Evolutionary conservation across 2,329 filamentous ascomycete species (phyloP), one percentile per base, ranked within the genome.

Genomic region (Chaetomiaceae sp.): DNA sequence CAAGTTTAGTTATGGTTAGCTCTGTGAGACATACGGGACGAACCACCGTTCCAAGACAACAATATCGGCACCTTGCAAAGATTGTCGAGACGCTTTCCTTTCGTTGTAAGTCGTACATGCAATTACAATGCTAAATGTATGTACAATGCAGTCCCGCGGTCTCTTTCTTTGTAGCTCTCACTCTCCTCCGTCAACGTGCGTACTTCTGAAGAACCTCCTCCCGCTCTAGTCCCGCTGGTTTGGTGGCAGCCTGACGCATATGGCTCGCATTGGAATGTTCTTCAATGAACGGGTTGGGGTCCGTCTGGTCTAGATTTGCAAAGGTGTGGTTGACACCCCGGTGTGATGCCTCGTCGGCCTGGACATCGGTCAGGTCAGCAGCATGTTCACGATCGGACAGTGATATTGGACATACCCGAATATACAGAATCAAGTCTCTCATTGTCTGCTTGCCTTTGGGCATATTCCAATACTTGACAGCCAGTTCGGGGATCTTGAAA

Each of bases 241-340:
- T 58, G 23, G 21, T 40, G 1, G 54, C 58, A 16, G 58, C 56
- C 18, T 53, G 10, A 11, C 52, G 43, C 56, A 56, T 60, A 23
- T 54, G 53, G 27, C 36, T 53, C 1, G 11, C 38, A 5, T 14
- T n/a, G 1, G 41, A 25, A 11, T 47, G 16, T 7, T 84, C 78
- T 68, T 85, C 87, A 40, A 88, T 85, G 66, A 92, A 97, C 1
- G 94, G 92, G 65, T 99, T 97, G 2, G 91, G 90, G 65, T 99
- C 94, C 23, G 84, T 82, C 67, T 94, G 90, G 62, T 95, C 76
- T 54, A 97, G 75, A 67, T 97, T 97, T 38, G 87, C 85, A 23
- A 99, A 73, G 0, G 94, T 97, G 69, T 97, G 94, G 71, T 97
- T 96, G 61, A 97, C 92, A 66, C 96, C 94, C 27, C 92, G 79